phyloP scores from a whole-genome alignment of 495 filamentous ascomycete genomes.

The Penicillium parvum region DNA sequence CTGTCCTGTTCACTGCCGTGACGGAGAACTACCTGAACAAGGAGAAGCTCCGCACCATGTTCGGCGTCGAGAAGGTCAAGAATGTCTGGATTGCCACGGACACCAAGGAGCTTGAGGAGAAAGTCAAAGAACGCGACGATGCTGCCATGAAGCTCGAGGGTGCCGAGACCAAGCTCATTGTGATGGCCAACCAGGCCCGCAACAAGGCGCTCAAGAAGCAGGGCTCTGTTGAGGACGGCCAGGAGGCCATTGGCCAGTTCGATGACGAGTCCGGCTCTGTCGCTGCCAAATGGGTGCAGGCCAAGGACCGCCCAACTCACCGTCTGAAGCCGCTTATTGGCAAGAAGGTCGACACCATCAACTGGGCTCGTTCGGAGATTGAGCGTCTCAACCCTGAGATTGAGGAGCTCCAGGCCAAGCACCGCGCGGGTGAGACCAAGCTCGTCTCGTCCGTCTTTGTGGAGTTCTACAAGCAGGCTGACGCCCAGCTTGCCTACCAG shows the following conservation, averaged over 20 bases:
- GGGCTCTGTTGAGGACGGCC: slow-evolving; percentile 42
- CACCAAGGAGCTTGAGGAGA: slow-evolving; percentile 73
- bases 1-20: slow-evolving; percentile 87
- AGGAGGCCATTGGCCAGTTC: slow-evolving; percentile 45
- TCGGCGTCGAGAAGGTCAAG: slow-evolving; percentile 67
- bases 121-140: slow-evolving; percentile 80
- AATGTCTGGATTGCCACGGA: slow-evolving; percentile 84
- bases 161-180: slow-evolving; percentile 84
- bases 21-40: slow-evolving; percentile 69
- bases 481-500: slow-evolving; percentile 84
- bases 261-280: slow-evolving; percentile 66
- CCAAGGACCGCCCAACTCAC: slow-evolving; percentile 83
- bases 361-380: slow-evolving; percentile 84
- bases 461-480: slow-evolving; percentile 75
- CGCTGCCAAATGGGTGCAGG: slow-evolving; percentile 73
- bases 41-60: slow-evolving; percentile 69
- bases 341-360: slow-evolving; percentile 79
- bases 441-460: slow-evolving; percentile 63
- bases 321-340: slow-evolving; percentile 74
- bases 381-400: slow-evolving; percentile 75
- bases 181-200: slow-evolving; percentile 72
- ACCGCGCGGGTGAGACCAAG: slow-evolving; percentile 66
- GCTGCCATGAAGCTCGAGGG: slow-evolving; percentile 81
- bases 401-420: slow-evolving; percentile 68
- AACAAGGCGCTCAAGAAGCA: slow-evolving; percentile 72